Percentiles rank a stretch among this genome's conserved stretches.
Conservation (phyloP, 495 filamentous ascomycete genomes). For the Lophiotrema nucula region DNA sequence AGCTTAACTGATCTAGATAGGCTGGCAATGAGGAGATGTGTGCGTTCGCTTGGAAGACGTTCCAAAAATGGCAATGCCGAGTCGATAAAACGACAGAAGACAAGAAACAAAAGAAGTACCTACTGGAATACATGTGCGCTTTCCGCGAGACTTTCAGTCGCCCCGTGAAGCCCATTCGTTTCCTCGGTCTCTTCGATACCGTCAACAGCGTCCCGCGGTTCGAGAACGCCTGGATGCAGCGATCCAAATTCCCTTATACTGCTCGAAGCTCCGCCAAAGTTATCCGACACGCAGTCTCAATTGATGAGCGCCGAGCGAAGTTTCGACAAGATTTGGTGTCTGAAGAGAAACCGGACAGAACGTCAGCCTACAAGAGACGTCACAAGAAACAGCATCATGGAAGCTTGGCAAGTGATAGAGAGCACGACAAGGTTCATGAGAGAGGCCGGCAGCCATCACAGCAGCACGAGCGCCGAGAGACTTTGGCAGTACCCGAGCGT, state of each 20-base stretch:
- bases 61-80: constrained; percentile 78
- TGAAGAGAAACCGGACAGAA: constrained; percentile 45
- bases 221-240: constrained; percentile 82
- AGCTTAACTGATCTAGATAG: constrained; percentile 4
- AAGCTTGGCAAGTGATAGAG: background rate
- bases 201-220: constrained; percentile 83
- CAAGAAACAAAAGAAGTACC: constrained; percentile 59
- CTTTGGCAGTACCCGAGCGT: constrained; percentile 14
- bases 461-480: background rate
- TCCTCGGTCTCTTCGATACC: constrained; percentile 70
- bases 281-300: constrained; percentile 44
- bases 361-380: constrained; percentile 44
- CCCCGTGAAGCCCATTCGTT: constrained; percentile 69
- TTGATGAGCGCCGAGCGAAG: constrained; percentile 46
- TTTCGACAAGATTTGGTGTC: constrained; percentile 72
- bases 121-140: constrained; percentile 75
- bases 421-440: background rate
- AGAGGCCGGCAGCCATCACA: constrained; percentile 15
- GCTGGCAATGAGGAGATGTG: constrained; percentile 87
- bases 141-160: constrained; percentile 85
- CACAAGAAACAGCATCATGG: constrained; percentile 40
- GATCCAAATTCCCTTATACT: constrained; percentile 79
- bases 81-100: constrained; percentile 56
- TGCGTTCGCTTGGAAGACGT: constrained; percentile 84
- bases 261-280: constrained; percentile 70